A percentile compares a stretch with the other conserved stretches of the same genome.
phyloP scores from a whole-genome alignment of 257 asterid species.

The Perilla frutescens region DNA sequence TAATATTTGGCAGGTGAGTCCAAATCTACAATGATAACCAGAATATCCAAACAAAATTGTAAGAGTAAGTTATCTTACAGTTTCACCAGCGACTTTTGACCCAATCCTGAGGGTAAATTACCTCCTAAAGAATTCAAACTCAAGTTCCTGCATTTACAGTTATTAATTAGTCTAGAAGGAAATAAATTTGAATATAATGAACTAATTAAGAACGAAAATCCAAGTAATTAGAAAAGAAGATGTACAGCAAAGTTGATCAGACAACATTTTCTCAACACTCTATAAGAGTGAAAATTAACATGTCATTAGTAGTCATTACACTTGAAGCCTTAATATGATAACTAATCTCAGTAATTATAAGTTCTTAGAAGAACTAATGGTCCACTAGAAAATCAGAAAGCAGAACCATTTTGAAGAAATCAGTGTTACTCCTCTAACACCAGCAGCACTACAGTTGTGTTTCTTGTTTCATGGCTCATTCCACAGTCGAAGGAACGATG shows the following conservation, averaged over 20 bases:
- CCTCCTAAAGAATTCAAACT: constrained; percentile 81
- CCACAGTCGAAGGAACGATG: neutral
- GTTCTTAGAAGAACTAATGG: neutral
- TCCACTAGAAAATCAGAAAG: neutral
- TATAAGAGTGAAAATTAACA: neutral
- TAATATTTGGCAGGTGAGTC: constrained; percentile 7
- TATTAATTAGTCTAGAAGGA: constrained; percentile 8
- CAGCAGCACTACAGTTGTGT: neutral
- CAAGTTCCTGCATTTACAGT: constrained; percentile 68
- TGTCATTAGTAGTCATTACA: neutral
- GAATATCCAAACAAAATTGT: constrained; percentile 4
- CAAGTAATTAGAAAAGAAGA: constrained; percentile 7
- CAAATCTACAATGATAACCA: neutral
- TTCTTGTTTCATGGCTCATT: neutral
- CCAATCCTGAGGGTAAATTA: constrained; percentile 72
- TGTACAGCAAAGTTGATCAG: neutral
- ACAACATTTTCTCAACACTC: neutral
- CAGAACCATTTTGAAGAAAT: neutral
- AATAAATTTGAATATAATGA: neutral
- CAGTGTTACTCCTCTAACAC: neutral
- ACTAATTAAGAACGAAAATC: neutral
- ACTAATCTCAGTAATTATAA: no score
- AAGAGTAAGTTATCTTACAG: constrained; percentile 62
- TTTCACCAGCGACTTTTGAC: constrained; percentile 78
- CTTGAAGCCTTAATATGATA: neutral